Evolutionary conservation across 768 basidiomycete species (phyloP), one percentile per base, ranked within the genome.

Genomic region (Gelatoporia subvermispora): DNA sequence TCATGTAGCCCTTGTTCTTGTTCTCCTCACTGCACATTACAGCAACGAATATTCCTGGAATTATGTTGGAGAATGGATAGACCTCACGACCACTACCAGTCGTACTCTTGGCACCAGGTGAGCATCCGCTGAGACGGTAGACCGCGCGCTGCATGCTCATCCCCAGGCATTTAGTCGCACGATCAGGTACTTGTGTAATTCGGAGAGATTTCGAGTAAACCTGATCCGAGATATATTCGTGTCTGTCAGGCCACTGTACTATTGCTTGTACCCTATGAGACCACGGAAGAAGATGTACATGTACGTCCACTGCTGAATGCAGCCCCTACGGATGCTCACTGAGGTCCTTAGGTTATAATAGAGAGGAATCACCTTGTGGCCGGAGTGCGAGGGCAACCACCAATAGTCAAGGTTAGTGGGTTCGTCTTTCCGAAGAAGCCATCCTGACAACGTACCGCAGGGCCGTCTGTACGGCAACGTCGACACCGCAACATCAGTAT

Each of bases 71-170:
- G 39, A 25, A 65, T 65, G 63, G 55, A 60, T 50, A 58, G 57
- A 41, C 45, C 51, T 15, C 49, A 60, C 53, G 61, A 65, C 45
- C 50, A 57, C 39, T 58, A 65, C 55, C 70, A 68, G 41, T 68
- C 75, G 17, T 91, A 91, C 59, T 88, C 88, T 54, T 91, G 88
- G 88, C 89, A 91, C 66, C 88, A 91, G 79, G 88, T 88, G 60
- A 53, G 77, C 65, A 43, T 16, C 24, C 45, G 7, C 8, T 38
- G 49, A 16, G 43, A 25, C 28, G 38, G 42, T 15, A 43, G 7
- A 16, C 24, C 24, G 7, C 22, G 47, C 31, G 36, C 37, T 40
- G 28, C 48, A 47, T 45, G 40, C 35, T 35, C 55, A 35, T 23
- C 21, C 35, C 8, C 20, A 37, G 18, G 40, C 52, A 46, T 48